Conservation (phyloP, 2,329 filamentous ascomycete genomes). For the Penicillium palitans region DNA sequence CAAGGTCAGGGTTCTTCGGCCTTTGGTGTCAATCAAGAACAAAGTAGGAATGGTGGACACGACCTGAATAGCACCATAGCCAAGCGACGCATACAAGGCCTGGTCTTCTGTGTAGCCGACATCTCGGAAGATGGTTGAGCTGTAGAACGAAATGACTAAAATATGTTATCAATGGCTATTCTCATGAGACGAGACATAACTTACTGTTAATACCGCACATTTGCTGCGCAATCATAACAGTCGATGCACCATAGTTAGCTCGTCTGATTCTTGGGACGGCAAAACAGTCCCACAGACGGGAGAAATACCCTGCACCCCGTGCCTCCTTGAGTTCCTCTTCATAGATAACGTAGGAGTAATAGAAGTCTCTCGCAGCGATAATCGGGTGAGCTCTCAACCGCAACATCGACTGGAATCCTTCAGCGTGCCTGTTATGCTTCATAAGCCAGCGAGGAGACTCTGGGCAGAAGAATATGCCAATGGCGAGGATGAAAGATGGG, state of each 20-base stretch:
- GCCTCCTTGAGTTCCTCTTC: constrained; percentile 45
- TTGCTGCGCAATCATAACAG: constrained; percentile 76
- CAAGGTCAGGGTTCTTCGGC: constrained; percentile 55
- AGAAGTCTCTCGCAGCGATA: constrained; percentile 60
- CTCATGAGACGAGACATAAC: not conserved
- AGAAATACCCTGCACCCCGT: constrained; percentile 56
- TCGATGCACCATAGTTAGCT: constrained; percentile 73
- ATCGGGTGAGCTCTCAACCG: constrained; percentile 25
- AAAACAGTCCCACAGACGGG: constrained; percentile 56
- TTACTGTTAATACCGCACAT: constrained; percentile 57
- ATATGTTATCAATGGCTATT: constrained; percentile 52
- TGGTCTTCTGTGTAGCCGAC: constrained; percentile 57
- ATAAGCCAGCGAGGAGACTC: constrained; percentile 33
- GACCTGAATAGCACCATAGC: constrained; percentile 65
- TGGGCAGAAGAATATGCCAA: constrained; percentile 29
- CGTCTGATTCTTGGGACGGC: constrained; percentile 48
- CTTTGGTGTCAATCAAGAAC: constrained; percentile 66
- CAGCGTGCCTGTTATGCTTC: constrained; percentile 16
- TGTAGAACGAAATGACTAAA: constrained; percentile 67
- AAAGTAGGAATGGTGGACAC: constrained; percentile 62
- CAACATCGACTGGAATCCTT: constrained; percentile 21
- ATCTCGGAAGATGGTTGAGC: constrained; percentile 56
- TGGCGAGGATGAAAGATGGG: constrained; percentile 58
- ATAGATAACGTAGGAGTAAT: constrained; percentile 58
- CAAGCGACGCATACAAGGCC: constrained; percentile 62